Evolutionary conservation across 768 basidiomycete genomes (phyloP).

Genomic region (Cystobasidium ongulense): DNA sequence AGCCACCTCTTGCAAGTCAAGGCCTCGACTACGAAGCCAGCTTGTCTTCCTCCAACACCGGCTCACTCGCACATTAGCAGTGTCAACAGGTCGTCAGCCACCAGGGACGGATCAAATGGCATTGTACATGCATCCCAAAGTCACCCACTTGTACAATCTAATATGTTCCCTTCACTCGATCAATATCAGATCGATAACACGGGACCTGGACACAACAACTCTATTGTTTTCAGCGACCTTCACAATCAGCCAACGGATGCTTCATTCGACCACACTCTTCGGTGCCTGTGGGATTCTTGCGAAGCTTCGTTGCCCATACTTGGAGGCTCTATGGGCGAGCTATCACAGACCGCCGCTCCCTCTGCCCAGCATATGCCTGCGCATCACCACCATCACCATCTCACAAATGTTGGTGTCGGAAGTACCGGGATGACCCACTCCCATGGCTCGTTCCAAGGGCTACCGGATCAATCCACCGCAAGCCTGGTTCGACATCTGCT

Average conservation of each 20-base stretch:
- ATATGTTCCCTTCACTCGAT: neutral
- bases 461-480: conserved; percentile 11
- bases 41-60: neutral
- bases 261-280: conserved; percentile 19
- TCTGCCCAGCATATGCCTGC: neutral
- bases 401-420: neutral
- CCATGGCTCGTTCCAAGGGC: neutral
- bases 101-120: neutral
- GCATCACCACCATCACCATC: neutral
- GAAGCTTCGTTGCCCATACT: conserved; percentile 15
- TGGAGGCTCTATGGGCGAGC: neutral
- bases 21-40: neutral
- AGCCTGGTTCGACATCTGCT: conserved; percentile 14
- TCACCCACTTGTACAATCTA: neutral
- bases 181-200: neutral
- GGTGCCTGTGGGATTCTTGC: conserved; percentile 26
- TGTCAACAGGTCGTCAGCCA: neutral
- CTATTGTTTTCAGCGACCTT: neutral
- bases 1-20: conserved; percentile 6
- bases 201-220: neutral
- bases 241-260: neutral
- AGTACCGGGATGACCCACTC: neutral
- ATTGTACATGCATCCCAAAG: neutral
- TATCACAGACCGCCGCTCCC: neutral
- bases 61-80: neutral